Evolutionary conservation across 148 eudicot species (phyloP).

Genomic region (Suaeda aralocaspica): DNA sequence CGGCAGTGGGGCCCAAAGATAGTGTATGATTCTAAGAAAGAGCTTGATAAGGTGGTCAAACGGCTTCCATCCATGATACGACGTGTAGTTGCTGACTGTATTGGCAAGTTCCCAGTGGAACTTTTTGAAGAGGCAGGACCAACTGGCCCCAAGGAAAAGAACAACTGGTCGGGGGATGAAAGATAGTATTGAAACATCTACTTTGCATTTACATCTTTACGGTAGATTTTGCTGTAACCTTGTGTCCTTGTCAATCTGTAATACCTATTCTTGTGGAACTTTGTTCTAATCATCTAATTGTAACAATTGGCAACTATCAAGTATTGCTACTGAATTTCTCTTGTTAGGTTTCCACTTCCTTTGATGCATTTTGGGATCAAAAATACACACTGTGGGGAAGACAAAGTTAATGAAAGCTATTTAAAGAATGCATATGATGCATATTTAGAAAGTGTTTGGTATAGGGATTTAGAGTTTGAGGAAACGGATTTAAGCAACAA

Average conservation of each 20-base stretch:
- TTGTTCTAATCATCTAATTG: background rate
- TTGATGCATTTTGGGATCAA: too few relatives aligned
- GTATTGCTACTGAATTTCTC: background rate
- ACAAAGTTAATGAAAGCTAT: too few relatives aligned
- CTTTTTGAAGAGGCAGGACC: conserved; percentile 77
- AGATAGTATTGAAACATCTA: conserved; percentile 39
- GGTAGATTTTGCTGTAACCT: background rate
- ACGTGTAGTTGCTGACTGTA: conserved; percentile 33
- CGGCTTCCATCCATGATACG: conserved; percentile 44
- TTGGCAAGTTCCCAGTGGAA: conserved; percentile 58
- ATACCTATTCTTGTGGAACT: background rate
- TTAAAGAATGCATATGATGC: too few relatives aligned
- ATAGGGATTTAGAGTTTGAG: too few relatives aligned
- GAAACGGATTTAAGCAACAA: too few relatives aligned
- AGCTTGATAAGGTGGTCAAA: conserved; percentile 51
- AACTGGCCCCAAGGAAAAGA: conserved; percentile 95
- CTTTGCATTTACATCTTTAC: background rate
- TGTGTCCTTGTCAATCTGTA: background rate
- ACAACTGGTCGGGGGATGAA: conserved; percentile 88
- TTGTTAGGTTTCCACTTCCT: background rate
- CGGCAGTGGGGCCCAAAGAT: conserved; percentile 80
- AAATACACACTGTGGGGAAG: too few relatives aligned
- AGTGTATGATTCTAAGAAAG: conserved; percentile 58
- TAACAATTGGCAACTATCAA: background rate
- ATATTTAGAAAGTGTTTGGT: too few relatives aligned